Conservation (phyloP, 2,329 filamentous ascomycete species). For the Talaromyces pinophilus region DNA sequence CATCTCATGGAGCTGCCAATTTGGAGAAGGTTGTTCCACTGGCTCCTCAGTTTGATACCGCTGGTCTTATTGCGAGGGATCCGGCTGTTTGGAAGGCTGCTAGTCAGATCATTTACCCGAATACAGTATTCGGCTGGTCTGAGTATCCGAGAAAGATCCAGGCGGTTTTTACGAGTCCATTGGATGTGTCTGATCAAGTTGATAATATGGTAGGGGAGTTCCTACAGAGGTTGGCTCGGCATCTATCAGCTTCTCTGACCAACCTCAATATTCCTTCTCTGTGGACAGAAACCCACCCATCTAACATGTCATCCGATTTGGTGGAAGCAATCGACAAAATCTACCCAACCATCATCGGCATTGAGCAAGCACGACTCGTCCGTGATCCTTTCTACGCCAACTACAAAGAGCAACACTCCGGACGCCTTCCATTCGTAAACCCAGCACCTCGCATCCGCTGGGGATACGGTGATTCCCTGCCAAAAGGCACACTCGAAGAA, state of each 20-base stretch:
- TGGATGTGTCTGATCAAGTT: constrained; percentile 7
- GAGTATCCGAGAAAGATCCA: neutral
- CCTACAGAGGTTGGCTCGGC: neutral
- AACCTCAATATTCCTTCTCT: neutral
- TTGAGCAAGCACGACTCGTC: constrained; percentile 41
- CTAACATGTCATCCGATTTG: constrained; percentile 2
- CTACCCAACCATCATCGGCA: constrained; percentile 27
- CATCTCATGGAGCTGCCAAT: constrained; percentile 50
- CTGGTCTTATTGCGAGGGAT: constrained; percentile 38
- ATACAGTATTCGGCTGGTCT: constrained; percentile 8
- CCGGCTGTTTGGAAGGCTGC: constrained; percentile 21
- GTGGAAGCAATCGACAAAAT: constrained; percentile 3
- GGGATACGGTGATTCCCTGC: constrained; percentile 25
- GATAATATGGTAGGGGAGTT: neutral
- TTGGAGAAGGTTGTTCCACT: constrained; percentile 54
- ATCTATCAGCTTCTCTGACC: neutral
- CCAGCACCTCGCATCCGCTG: constrained; percentile 33
- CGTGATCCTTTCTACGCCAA: constrained; percentile 31
- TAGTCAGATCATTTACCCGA: neutral
- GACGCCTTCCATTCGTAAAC: constrained; percentile 33
- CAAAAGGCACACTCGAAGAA: constrained; percentile 20
- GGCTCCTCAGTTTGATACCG: constrained; percentile 47
- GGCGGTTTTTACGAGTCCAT: neutral
- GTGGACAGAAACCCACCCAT: constrained; percentile 10
- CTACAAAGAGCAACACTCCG: constrained; percentile 29